Base-by-base conservation (phyloP, 768 basidiomycete species). In the Lactarius sanguifluus region DNA sequence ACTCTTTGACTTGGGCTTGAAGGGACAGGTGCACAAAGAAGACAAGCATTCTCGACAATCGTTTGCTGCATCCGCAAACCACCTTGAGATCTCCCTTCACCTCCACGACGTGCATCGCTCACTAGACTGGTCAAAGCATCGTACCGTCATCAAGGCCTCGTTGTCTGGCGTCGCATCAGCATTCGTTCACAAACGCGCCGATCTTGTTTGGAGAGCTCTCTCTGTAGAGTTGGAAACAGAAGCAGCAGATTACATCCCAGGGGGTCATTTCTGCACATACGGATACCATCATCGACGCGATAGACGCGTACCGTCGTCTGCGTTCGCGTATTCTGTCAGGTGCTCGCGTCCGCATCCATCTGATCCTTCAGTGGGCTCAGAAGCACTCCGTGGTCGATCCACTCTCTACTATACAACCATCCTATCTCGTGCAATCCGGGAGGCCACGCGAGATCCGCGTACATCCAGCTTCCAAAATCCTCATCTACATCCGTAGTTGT, bases 361-460 rank as follows among this genome's bases (percentile, higher is more conserved):
- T 78, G 52, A 80, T 89, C 58, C 78, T 91, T 59, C 73, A 76
- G 64, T 77, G 77, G 60, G 86, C 87, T n/a, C 76, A 78, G 34
- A 76, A 82, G 36, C 76, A 80, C 28, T 73, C 84, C 3, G 76
- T 85, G 34, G 80, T 91, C 8, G 91, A 94, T 73, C 90, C 91
- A 9, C 79, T 92, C 16, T 94, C 93, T 25, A 86, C 90, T 38
- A 91, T 87, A 36, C 91, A 94, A 57, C 90, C 92, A 7, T 94
- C 92, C 2, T 92, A 86, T 73, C 81, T 96, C 40, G 85, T 95
- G 30, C 92, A 92, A 73, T 84, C 81, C 55, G 92, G 92, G 5
- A 75, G 81, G 10, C 89, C 91, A 9, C 83, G 89, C 56, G 73
- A 80, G 41, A 74, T 93, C 58, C 89, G 94, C 30, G 83, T 83